A percentile compares a stretch with the other conserved stretches of the same genome.
Conservation (phyloP, 805 yeast species). For the Saccharomycopsis fermentans region DNA sequence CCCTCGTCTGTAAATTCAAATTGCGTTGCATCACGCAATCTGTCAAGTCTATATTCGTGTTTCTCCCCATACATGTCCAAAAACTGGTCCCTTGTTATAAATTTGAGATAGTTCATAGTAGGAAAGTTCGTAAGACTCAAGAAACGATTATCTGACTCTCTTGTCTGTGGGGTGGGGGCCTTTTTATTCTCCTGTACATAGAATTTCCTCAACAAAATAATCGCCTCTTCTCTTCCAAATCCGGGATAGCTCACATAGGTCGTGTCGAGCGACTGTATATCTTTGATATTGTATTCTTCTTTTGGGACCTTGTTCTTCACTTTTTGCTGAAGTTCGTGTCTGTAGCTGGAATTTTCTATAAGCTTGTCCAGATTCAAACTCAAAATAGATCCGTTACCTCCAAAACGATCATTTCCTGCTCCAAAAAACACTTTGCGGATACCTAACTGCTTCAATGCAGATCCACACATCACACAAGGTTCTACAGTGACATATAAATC, state of each 20-base stretch:
- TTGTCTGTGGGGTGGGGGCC: slow-evolving; percentile 74
- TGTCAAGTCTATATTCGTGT: slow-evolving; percentile 4
- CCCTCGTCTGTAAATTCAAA: slow-evolving; percentile 9
- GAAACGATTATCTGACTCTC: slow-evolving; percentile 45
- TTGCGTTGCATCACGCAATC: not conserved
- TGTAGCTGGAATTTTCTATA: slow-evolving; percentile 15
- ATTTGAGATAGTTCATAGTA: slow-evolving; percentile 42
- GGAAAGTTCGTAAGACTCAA: slow-evolving; percentile 52
- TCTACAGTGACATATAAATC: slow-evolving; percentile 90
- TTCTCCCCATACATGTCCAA: slow-evolving; percentile 35
- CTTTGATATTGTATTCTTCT: slow-evolving; percentile 16
- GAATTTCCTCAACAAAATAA: slow-evolving; percentile 69
- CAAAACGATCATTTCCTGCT: slow-evolving; percentile 90
- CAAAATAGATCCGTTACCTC: slow-evolving; percentile 89
- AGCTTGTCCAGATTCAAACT: slow-evolving; percentile 40
- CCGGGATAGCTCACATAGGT: slow-evolving; percentile 63
- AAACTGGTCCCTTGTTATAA: slow-evolving; percentile 44
- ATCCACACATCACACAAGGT: slow-evolving; percentile 97
- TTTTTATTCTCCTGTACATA: slow-evolving; percentile 76
- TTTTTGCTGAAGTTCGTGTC: not conserved
- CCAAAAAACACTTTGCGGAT: slow-evolving; percentile 74
- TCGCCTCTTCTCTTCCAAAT: slow-evolving; percentile 68
- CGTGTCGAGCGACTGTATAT: slow-evolving; percentile 21
- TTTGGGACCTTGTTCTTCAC: not conserved
- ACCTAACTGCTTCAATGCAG: slow-evolving; percentile 74